These are phyloP conservation scores for Rutidosis leptorrhynchoides DNA, from an alignment of 129 eudicot genomes.

Conservation along the genomic window DNA sequence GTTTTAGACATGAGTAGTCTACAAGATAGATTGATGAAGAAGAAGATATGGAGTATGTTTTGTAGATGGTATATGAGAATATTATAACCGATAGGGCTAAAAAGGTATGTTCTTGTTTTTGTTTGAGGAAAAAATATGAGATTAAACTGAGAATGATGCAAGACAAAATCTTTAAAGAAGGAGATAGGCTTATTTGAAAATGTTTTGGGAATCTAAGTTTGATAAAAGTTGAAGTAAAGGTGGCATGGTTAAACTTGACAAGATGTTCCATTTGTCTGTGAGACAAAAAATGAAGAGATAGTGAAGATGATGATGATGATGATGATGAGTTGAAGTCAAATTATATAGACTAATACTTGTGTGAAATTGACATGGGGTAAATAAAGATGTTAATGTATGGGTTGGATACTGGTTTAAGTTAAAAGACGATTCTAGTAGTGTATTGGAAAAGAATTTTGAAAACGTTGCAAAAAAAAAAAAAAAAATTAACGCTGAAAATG, in stretches of 20 bases:
- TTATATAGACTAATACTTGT: conserved; percentile 1
- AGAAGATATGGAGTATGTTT: conserved; percentile 24
- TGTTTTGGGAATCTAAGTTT: background rate
- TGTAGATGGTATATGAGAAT: conserved; percentile 16
- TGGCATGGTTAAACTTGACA: conserved; percentile 16
- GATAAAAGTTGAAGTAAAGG: conserved; percentile 10
- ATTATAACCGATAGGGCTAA: conserved; percentile 20
- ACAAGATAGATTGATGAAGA: conserved; percentile 51
- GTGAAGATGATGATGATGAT: conserved; percentile 16
- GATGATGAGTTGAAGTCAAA: background rate
- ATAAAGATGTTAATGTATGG: background rate
- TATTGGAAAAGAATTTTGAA: background rate
- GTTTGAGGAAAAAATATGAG: conserved; percentile 25
- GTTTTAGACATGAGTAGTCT: conserved; percentile 69
- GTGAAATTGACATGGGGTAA: background rate
- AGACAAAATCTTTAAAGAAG: conserved; percentile 17
- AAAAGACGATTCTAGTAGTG: background rate
- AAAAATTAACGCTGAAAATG: conserved; percentile 21
- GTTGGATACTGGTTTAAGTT: background rate
- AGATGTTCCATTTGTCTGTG: conserved; percentile 20
- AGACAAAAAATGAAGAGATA: background rate
- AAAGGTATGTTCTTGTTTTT: conserved; percentile 28
- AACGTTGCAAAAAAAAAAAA: conserved; percentile 9
- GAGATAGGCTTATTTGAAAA: conserved; percentile 15
- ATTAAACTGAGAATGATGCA: conserved; percentile 26